A percentile compares a stretch with the other conserved stretches of the same genome.
phyloP scores from a whole-genome alignment of 768 basidiomycete species.

The Leccinum fibrillosum region DNA sequence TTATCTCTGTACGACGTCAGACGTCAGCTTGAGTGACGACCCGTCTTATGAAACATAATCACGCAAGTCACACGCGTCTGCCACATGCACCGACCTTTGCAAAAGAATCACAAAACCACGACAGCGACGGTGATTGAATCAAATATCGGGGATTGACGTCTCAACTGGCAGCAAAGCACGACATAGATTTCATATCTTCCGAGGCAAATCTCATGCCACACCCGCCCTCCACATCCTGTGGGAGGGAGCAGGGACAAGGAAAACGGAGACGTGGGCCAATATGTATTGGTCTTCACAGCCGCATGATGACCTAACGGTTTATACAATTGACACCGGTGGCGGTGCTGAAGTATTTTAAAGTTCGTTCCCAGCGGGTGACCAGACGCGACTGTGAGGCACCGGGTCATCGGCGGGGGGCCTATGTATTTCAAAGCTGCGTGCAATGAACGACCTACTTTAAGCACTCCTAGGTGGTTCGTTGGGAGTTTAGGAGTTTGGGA shows the following conservation, averaged over 20 bases:
- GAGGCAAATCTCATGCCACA: background rate
- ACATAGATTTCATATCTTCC: background rate
- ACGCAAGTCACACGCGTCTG: background rate
- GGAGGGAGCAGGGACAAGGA: background rate
- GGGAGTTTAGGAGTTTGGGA: no score
- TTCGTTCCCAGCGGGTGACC: no score
- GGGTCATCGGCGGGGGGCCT: no score
- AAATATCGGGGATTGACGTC: background rate
- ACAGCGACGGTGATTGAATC: background rate
- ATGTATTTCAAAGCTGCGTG: no score
- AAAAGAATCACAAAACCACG: background rate
- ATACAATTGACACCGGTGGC: no score
- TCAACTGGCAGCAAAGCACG: background rate
- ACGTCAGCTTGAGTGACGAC: background rate
- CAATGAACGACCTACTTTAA: no score
- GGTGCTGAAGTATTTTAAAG: no score
- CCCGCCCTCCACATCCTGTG: background rate
- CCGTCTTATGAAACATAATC: background rate
- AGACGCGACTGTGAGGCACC: no score
- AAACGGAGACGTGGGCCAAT: no score
- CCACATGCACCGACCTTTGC: background rate
- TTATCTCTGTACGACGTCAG: background rate
- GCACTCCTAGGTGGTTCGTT: no score
- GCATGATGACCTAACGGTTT: no score
- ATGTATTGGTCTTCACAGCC: no score